phyloP scores from a whole-genome alignment of 305 asterid genomes.

The Fraxinus platypoda region DNA sequence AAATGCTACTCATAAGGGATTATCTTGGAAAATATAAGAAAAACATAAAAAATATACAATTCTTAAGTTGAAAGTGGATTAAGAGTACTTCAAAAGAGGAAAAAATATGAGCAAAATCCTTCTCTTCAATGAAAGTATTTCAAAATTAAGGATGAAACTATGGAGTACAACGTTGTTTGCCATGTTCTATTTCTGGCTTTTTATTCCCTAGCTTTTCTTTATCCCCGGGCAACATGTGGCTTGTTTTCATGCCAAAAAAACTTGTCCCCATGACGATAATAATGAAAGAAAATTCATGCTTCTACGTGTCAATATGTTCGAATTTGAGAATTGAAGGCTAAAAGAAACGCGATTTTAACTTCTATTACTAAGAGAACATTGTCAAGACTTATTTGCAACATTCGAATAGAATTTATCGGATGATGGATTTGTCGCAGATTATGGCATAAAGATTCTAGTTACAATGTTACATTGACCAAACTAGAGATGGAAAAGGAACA shows the following conservation, averaged over 20 bases:
- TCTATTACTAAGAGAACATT: too few relatives aligned
- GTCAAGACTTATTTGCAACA: background rate
- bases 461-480: too few relatives aligned
- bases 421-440: too few relatives aligned
- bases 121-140: background rate
- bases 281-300: background rate
- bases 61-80: background rate
- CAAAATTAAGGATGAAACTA: conserved; percentile 14
- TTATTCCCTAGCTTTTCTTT: background rate
- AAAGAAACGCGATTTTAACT: background rate
- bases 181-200: conserved; percentile 17
- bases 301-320: background rate
- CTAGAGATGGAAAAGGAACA: too few relatives aligned
- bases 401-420: too few relatives aligned
- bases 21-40: background rate
- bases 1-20: background rate
- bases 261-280: background rate
- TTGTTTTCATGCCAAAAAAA: background rate
- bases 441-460: too few relatives aligned
- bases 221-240: conserved; percentile 1
- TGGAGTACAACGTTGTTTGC: conserved; percentile 28
- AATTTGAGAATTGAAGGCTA: background rate
- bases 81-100: background rate
- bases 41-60: background rate
- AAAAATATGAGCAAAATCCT: background rate